Evolutionary conservation across 2,329 filamentous ascomycete species (phyloP), one percentile per base, ranked within the genome.

Genomic region (Shiraia sp.): DNA sequence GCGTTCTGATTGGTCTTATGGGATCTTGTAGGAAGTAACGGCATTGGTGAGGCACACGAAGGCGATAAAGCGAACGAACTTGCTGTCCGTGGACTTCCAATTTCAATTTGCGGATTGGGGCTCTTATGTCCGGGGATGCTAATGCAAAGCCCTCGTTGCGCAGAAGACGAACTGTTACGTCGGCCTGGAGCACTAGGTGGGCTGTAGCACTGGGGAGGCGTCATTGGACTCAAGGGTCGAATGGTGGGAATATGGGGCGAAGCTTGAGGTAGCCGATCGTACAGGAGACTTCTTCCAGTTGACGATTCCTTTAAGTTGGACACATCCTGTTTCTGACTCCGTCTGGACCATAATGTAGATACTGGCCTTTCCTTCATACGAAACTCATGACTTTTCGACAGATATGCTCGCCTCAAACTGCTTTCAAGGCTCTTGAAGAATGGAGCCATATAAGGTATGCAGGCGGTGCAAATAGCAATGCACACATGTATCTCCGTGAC

Each of bases 391-490:
- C 50, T 55, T 27, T 45, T 47, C 1, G 47, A 35, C 16, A 49
- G 46, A 7, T 53, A 41, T 9, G 48, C 42, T 27, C 53, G 46
- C 32, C 51, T 51, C 8, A 55, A 34, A 4, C 42, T 52, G 2
- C 47, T 41, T 12, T 61, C 57, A 1, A 58, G 23, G 16, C 45
- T 45, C 24, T 54, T 55, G 33, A 66, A 62, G 32, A 61, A 60
- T 1, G 59, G 58, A 6, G 63, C 52, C 54, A 68, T 61, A 32
- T 61, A 66, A 4, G 62, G 65, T 23, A 68, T 61, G 36, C 63
- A 64, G 22, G 62, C 64, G 6, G 65, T 68, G 6, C 49, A 53
- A 17, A 68, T 61, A 28, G 55, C 59, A 4, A 59, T 34, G 28
- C 57, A 65, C 2, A 65, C 51, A 9, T 67, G 62, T 0, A 56